Evolutionary conservation across 2,329 filamentous ascomycete species (phyloP), one percentile per base, ranked within the genome.

Genomic region (Paraconiothyrium brasiliense): DNA sequence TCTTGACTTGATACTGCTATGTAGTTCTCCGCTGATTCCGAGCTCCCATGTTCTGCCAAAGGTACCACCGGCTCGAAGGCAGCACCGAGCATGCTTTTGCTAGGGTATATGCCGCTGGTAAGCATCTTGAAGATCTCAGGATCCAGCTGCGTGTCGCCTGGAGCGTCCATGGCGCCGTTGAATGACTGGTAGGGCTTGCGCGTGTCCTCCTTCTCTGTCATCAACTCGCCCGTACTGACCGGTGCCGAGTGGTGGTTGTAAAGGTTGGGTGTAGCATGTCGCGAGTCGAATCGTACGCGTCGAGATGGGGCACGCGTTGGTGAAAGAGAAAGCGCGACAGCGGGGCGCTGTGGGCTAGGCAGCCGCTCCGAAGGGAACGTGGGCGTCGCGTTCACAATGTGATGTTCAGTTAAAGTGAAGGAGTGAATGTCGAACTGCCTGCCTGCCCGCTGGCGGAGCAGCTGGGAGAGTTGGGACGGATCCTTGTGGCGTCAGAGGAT

Each of bases 111-210:
- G 30, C 65, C 71, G 44, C 77, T 80, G 48, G 74, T 77, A 62
- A 71, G 81, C 24, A 80, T 69, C 50, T 71, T 78, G 67, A 82
- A 81, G 49, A 83, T 78, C 64, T 84, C 82, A 57, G 81, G 81
- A 57, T 82, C 80, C 27, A 78, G 76, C 71, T 84, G 82, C 1
- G 82, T 84, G 62, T 84, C 82, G 54, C 81, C 81, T 1, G 73
- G 72, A 20, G 64, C 69, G 60, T 76, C 76, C 54, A 76, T 74
- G 16, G 63, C 66, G 50, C 71, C 78, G 37, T 70, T 78, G 62
- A 82, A 83, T 37, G 78, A 80, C 34, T 71, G 67, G 58, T 67
- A 60, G 73, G 76, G 76, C 34, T 67, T 78, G 43, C 49, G 60
- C 20, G 59, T 65, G 44, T 57, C 59, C 16, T 63, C 64, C 9